Evolutionary conservation across 768 basidiomycete genomes (phyloP).

Genomic region (Suillus subluteus): DNA sequence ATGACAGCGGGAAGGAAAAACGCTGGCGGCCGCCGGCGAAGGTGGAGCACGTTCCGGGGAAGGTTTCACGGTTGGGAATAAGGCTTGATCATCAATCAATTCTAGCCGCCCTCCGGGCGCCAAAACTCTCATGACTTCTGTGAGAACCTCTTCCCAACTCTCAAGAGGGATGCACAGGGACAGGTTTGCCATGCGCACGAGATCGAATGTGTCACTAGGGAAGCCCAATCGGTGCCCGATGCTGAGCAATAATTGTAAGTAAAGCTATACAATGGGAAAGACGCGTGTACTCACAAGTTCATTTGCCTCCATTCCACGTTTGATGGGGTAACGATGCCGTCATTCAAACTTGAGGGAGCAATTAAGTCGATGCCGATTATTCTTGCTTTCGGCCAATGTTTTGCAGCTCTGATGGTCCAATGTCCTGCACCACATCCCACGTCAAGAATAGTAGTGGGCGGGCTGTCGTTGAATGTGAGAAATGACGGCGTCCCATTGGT

Average conservation of each 20-base stretch:
- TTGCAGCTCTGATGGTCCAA: constrained; percentile 69
- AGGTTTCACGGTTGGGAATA: constrained; percentile 58
- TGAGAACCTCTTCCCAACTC: constrained; percentile 61
- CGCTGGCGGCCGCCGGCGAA: constrained; percentile 12
- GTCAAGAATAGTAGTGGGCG: constrained; percentile 64
- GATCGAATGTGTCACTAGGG: constrained; percentile 62
- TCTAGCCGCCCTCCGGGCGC: constrained; percentile 66
- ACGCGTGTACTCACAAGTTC: constrained; percentile 61
- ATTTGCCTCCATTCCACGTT: constrained; percentile 57
- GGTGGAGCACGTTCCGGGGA: constrained; percentile 21
- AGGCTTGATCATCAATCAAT: constrained; percentile 71
- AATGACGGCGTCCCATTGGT: constrained; percentile 62
- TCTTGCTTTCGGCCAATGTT: constrained; percentile 58
- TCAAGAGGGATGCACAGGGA: constrained; percentile 61
- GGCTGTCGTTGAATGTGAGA: constrained; percentile 49
- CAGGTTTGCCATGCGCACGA: constrained; percentile 75
- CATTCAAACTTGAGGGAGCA: constrained; percentile 33
- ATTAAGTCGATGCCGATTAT: constrained; percentile 73
- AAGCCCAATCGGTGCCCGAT: constrained; percentile 64
- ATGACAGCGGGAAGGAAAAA: constrained; percentile 9
- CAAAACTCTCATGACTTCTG: constrained; percentile 66
- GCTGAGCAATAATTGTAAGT: constrained; percentile 37
- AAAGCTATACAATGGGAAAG: not conserved
- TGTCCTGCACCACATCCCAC: constrained; percentile 75
- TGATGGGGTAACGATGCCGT: constrained; percentile 40